Base-by-base conservation (phyloP, 768 basidiomycete species). In the Dentipellis sp. region DNA sequence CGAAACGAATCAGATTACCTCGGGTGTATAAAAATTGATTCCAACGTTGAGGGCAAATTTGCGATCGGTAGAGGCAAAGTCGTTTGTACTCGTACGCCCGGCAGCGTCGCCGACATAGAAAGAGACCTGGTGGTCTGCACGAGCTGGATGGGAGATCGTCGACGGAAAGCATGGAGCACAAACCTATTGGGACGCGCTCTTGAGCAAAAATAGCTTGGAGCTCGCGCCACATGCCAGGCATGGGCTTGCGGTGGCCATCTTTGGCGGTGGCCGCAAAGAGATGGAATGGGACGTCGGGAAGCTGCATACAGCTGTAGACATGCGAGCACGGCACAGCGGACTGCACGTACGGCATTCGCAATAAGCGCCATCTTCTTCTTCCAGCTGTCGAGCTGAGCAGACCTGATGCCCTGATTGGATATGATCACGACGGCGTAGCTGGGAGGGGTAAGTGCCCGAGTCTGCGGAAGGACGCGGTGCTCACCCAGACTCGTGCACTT, bases 101-200 rank as follows among this genome's bases (percentile, higher is more conserved):
- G 92, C 94, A 1, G 91, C 92, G 63, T 97, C 94, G 2, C 94
- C 94, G 1, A 95, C 85, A 62, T 87, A 94, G 63, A 89, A 88
- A 0, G 89, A 86, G 0, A 72, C 45, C 0, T 64, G 56, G 60
- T 81, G 77, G 66, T 94, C 92, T 94, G 64, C 0, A 9, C 19
- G 35, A 21, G 47, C 17, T 56, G 35, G 38, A 29, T 17, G 17
- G n/a, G 7, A 45, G 2, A 9, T 45, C 10, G 17, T 45, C 17
- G 42, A 19, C 23, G 36, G 29, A 8, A 10, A 14, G 46, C 14
- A 40, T 39, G 51, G 9, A 36, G 14, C 7, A 60, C 77, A 8
- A 52, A 88, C 92, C 88, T 63, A 95, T 87, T 14, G 73, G 67
- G 6, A 86, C 69, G 10, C 78, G 77, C 36, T 81, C 78, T 56